Evolutionary conservation across 116 monocot species (phyloP).

Genomic region (Zostera marina): DNA sequence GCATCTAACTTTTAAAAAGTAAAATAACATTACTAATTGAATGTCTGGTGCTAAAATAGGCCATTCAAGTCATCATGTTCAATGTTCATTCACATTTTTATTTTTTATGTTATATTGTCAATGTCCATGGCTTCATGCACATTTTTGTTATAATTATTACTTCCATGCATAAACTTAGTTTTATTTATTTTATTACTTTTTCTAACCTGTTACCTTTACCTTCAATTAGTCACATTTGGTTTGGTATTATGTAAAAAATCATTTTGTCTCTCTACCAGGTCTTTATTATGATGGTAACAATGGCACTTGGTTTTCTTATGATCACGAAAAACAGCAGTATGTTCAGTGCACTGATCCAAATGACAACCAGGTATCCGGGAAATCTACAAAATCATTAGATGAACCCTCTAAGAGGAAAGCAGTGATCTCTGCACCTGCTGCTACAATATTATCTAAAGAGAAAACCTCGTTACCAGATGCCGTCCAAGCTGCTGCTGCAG

Average conservation of each 20-base stretch:
- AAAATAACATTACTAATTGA: too few species aligned
- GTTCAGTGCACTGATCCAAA: conserved; percentile 65
- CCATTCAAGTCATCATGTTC: background rate
- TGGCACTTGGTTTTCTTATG: conserved; percentile 85
- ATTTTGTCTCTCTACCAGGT: conserved; percentile 23
- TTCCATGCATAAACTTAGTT: too few species aligned
- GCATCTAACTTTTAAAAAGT: too few species aligned
- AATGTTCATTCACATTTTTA: background rate
- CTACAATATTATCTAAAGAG: conserved; percentile 47
- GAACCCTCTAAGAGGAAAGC: conserved; percentile 42
- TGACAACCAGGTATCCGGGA: conserved; percentile 32
- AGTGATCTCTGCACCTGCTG: conserved; percentile 84
- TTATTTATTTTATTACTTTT: too few species aligned
- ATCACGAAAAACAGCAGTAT: conserved; percentile 79
- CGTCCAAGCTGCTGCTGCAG: conserved; percentile 88
- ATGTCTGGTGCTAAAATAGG: too few species aligned
- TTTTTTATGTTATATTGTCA: background rate
- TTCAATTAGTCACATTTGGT: background rate
- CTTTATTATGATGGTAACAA: conserved; percentile 92
- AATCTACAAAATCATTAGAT: conserved; percentile 42
- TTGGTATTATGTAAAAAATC: too few species aligned
- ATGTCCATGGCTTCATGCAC: too few species aligned
- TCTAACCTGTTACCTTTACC: too few species aligned
- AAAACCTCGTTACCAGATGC: conserved; percentile 64
- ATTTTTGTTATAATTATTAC: too few species aligned